Evolutionary conservation across 805 yeast genomes (phyloP).

Genomic region (Sugiyamaella mastotermitis): DNA sequence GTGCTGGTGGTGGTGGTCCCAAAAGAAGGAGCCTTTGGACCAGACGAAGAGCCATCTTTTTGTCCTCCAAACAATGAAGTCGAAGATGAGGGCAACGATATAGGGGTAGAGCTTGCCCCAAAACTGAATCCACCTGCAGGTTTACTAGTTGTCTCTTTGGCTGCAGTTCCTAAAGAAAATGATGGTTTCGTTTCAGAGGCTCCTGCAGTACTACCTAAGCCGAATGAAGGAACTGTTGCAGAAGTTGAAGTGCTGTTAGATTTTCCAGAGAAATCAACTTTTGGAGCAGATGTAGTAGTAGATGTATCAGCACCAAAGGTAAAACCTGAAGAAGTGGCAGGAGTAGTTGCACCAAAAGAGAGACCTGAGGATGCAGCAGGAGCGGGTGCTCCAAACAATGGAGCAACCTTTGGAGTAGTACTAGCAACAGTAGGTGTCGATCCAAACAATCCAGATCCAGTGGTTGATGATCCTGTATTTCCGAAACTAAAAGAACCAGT

Average conservation of each 20-base stretch:
- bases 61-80: constrained; percentile 9
- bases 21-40: neutral
- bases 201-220: constrained; percentile 8
- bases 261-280: neutral
- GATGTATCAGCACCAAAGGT: constrained; percentile 13
- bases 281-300: constrained; percentile 3
- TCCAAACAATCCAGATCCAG: constrained; percentile 12
- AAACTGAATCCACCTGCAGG: constrained; percentile 5
- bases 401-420: neutral
- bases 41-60: neutral
- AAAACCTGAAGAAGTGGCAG: constrained; percentile 12
- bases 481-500: constrained; percentile 16
- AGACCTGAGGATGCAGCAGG: neutral
- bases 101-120: constrained; percentile 6
- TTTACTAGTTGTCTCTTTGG: constrained; percentile 7
- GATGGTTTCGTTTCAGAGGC: constrained; percentile 3
- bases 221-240: constrained; percentile 9
- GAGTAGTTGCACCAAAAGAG: constrained; percentile 5
- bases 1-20: constrained; percentile 6
- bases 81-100: constrained; percentile 5
- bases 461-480: neutral
- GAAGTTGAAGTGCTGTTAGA: constrained; percentile 8
- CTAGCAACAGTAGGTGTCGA: neutral
- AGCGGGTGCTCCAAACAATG: neutral
- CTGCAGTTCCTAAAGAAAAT: constrained; percentile 17